These are phyloP conservation scores for Phytopythium cucurbitacearum DNA, from an alignment of 352 stramenopile genomes.

Conservation along the genomic window DNA sequence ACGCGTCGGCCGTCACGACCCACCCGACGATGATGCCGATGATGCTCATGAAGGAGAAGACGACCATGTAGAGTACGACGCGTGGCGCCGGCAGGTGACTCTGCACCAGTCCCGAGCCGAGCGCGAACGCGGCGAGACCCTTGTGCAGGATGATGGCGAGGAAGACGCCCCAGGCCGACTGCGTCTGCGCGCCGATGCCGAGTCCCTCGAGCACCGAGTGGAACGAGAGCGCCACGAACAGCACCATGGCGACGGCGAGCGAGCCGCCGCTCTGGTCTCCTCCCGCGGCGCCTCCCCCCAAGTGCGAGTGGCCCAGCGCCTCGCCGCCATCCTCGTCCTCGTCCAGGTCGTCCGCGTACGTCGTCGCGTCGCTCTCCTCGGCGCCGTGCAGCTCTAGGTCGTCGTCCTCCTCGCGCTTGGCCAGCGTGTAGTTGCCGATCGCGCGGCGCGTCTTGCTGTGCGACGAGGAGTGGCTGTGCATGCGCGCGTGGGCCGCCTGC, in stretches of 20 bases:
- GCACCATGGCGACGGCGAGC: conserved; percentile 56
- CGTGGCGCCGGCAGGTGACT: conserved; percentile 39
- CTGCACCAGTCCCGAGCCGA: conserved; percentile 65
- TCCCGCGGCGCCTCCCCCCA: conserved; percentile 8
- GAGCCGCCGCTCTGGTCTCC: conserved; percentile 16
- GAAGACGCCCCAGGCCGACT: conserved; percentile 73
- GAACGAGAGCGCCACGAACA: conserved; percentile 78
- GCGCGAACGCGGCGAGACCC: conserved; percentile 65
- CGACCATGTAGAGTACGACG: conserved; percentile 58
- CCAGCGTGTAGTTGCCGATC: conserved; percentile 11
- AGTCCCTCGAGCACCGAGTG: conserved; percentile 77
- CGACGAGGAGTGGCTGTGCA: conserved; percentile 9
- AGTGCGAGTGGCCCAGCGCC: conserved; percentile 36
- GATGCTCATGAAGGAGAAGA: conserved; percentile 61
- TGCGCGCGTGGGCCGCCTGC: conserved; percentile 48
- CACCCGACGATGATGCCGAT: conserved; percentile 60
- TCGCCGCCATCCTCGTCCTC: conserved; percentile 27
- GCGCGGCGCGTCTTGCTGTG: background rate
- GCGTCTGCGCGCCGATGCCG: conserved; percentile 64
- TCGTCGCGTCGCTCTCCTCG: conserved; percentile 34
- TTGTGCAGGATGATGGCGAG: conserved; percentile 79
- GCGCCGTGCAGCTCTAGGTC: conserved; percentile 34
- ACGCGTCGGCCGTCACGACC: conserved; percentile 50
- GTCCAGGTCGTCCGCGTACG: conserved; percentile 41
- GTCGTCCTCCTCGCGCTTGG: conserved; percentile 30